A percentile compares a stretch with the other conserved stretches of the same genome.
phyloP scores from a whole-genome alignment of 768 basidiomycete species.

The Kwoniella shandongensis region DNA sequence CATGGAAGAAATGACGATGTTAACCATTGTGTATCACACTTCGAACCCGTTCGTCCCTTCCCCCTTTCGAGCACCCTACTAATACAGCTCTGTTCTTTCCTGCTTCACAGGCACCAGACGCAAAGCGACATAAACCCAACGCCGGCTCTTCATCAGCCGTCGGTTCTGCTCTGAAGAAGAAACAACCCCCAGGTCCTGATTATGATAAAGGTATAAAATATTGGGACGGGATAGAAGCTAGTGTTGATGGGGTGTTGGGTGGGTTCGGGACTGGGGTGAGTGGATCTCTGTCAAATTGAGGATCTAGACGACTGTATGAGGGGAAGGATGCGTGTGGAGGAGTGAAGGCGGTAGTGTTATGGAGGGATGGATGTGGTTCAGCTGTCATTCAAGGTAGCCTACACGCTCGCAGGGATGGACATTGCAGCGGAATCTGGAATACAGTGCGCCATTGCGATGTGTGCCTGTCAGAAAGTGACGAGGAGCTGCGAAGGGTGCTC shows the following conservation, averaged over 20 bases:
- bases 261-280: conserved; percentile 61
- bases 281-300: conserved; percentile 7
- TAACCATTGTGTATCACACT: too few relatives aligned
- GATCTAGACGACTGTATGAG: background rate
- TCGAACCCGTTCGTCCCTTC: too few relatives aligned
- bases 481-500: too few relatives aligned
- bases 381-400: background rate
- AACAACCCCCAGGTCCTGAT: conserved; percentile 56
- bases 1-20: too few relatives aligned
- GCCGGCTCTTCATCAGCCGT: conserved; percentile 5
- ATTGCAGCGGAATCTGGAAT: too few relatives aligned
- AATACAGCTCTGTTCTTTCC: too few relatives aligned
- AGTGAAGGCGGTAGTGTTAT: background rate
- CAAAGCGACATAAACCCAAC: conserved; percentile 36
- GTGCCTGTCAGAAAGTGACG: too few relatives aligned
- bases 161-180: conserved; percentile 39
- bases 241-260: conserved; percentile 83
- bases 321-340: background rate
- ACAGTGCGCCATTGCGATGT: too few relatives aligned
- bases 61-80: too few relatives aligned
- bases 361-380: background rate
- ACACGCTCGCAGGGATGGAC: too few relatives aligned
- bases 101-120: conserved; percentile 6
- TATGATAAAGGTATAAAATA: conserved; percentile 78
- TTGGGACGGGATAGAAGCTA: conserved; percentile 80